Evolutionary conservation across 129 eudicot species (phyloP).

Genomic region (Flaveria trinervia): DNA sequence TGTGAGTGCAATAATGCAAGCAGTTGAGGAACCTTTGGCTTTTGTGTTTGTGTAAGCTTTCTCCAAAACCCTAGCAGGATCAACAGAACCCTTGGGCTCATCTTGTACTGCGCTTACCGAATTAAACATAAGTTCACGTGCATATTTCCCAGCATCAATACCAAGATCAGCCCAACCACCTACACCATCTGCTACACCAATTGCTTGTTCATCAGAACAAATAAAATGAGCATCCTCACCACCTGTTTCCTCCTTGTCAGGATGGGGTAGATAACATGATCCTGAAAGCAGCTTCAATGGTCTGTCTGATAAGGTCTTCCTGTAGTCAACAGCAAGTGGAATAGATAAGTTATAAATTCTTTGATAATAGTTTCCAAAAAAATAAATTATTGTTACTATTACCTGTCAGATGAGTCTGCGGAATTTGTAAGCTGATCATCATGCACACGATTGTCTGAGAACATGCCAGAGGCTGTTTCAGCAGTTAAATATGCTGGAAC

Average conservation of each 20-base stretch:
- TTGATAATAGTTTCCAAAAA: neutral
- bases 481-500: constrained; percentile 53
- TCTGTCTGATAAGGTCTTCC: constrained; percentile 50
- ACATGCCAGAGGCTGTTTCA: constrained; percentile 56
- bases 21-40: constrained; percentile 91
- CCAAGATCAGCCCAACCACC: constrained; percentile 98
- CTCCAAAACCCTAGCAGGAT: constrained; percentile 88
- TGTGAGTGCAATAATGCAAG: constrained; percentile 88
- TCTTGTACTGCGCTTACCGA: constrained; percentile 81
- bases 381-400: neutral
- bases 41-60: constrained; percentile 81
- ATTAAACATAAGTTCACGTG: constrained; percentile 88
- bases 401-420: constrained; percentile 59
- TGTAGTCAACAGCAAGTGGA: constrained; percentile 32
- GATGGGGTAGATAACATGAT: constrained; percentile 94
- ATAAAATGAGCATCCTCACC: constrained; percentile 97
- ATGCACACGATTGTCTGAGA: constrained; percentile 47
- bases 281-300: constrained; percentile 69
- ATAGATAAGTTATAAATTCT: neutral
- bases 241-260: constrained; percentile 94
- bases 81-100: constrained; percentile 85
- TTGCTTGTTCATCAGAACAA: constrained; percentile 74
- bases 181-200: constrained; percentile 97
- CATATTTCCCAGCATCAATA: constrained; percentile 78
- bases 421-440: constrained; percentile 50